These are phyloP conservation scores for Vaucheria bursata DNA, from an alignment of 352 stramenopile genomes.

Conservation along the genomic window DNA sequence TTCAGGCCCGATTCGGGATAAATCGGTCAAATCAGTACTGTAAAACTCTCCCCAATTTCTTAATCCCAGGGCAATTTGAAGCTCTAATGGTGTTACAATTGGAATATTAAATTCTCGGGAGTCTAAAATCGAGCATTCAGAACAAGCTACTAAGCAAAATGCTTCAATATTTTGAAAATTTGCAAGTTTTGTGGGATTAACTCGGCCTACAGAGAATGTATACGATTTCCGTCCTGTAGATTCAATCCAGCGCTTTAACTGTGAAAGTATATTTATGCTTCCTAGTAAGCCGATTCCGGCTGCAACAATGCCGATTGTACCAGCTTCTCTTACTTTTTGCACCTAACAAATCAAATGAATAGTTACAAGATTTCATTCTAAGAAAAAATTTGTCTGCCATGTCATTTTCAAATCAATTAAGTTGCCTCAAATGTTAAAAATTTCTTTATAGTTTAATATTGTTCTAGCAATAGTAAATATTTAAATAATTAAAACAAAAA, in stretches of 20 bases:
- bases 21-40: constrained; percentile 55
- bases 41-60: constrained; percentile 65
- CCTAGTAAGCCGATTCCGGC: constrained; percentile 79
- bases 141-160: constrained; percentile 89
- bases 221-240: constrained; percentile 81
- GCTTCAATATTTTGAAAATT: constrained; percentile 94
- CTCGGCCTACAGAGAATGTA: constrained; percentile 89
- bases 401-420: too few relatives aligned
- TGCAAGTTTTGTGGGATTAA: constrained; percentile 90
- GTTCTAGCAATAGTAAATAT: too few relatives aligned
- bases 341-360: too few relatives aligned
- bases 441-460: too few relatives aligned
- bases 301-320: constrained; percentile 91
- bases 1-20: neutral
- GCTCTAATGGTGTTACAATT: constrained; percentile 72
- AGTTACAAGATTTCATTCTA: too few relatives aligned
- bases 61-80: constrained; percentile 83
- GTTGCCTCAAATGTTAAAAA: too few relatives aligned
- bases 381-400: too few relatives aligned
- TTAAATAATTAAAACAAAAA: too few relatives aligned
- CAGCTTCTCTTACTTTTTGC: constrained; percentile 81
- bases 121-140: constrained; percentile 82
- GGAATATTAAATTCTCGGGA: constrained; percentile 45
- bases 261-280: constrained; percentile 79
- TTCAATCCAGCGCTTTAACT: constrained; percentile 75